Conservation (phyloP, 2,329 filamentous ascomycete species). For the Colletotrichum filicis region DNA sequence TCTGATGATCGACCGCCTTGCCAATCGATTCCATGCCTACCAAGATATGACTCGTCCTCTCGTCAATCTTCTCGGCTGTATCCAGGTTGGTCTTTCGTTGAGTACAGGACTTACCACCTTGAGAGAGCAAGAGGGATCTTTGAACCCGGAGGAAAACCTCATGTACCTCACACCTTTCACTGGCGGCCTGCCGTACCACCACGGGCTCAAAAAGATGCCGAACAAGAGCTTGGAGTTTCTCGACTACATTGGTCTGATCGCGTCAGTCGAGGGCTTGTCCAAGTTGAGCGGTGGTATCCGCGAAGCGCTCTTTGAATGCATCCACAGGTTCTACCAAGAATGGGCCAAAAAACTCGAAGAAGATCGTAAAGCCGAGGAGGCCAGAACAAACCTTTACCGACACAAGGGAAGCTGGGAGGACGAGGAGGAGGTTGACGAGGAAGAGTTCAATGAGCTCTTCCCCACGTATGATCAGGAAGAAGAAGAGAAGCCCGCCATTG, state of each 20-base stretch:
- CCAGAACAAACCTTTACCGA: slow-evolving; percentile 81
- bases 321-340: slow-evolving; percentile 79
- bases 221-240: slow-evolving; percentile 61
- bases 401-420: slow-evolving; percentile 84
- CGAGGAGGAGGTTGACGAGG: slow-evolving; percentile 77
- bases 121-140: neutral
- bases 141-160: slow-evolving; percentile 41
- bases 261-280: slow-evolving; percentile 59
- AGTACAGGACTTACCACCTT: slow-evolving; percentile 52
- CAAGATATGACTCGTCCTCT: slow-evolving; percentile 86
- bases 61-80: slow-evolving; percentile 80
- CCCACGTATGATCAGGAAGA: slow-evolving; percentile 75
- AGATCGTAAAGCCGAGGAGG: slow-evolving; percentile 80
- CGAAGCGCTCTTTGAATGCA: slow-evolving; percentile 70
- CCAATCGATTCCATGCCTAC: slow-evolving; percentile 78
- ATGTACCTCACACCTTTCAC: slow-evolving; percentile 65
- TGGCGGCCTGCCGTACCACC: slow-evolving; percentile 49
- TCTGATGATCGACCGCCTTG: slow-evolving; percentile 77
- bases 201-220: slow-evolving; percentile 35
- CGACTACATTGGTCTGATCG: slow-evolving; percentile 55
- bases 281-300: slow-evolving; percentile 56
- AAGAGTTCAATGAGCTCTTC: slow-evolving; percentile 84
- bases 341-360: slow-evolving; percentile 83
- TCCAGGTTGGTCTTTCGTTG: slow-evolving; percentile 80
- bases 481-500: slow-evolving; percentile 45